Base-by-base conservation (phyloP, 2,329 filamentous ascomycete genomes). In the Zarea fungicola region DNA sequence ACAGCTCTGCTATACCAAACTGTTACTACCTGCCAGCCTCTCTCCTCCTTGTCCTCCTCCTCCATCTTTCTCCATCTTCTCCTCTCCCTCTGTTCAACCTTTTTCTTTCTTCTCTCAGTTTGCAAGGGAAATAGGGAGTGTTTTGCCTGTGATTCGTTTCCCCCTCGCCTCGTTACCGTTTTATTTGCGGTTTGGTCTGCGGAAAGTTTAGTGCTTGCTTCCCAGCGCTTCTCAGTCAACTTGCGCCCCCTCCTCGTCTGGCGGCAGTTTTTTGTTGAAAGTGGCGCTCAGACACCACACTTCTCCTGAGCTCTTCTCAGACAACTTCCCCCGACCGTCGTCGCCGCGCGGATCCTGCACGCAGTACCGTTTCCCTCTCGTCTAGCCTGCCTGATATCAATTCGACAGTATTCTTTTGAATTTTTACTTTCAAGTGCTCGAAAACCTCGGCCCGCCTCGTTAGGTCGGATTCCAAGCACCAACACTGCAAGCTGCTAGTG, bases 231-330 rank as follows among this genome's bases (percentile, higher is more conserved):
- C n/a, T 13, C 42, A 25, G n/a, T n/a, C n/a, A 28, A 22, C 21
- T n/a, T 16, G 10, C 10, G 18, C 31, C 43, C 23, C 19, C 25
- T 35, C 29, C 31, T 39, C 35, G 18, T n/a, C 18, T 26, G 14
- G 10, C 35, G 14, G 32, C 42, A 37, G 32, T 48, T 48, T 48
- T 46, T 40, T 31, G 11, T 16, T 42, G 39, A 8, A 21, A 42
- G 28, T 42, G 37, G 45, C 37, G 36, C 45, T 48, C 45, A 48
- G 45, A 48, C 45, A 8, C 28, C n/a, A n/a, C n/a, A 47, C 45
- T 26, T 48, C 45, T 48, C 45, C 45, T 48, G 36, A 48, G 37
- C 45, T 34, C 35, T 36, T 21, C 21, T 22, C 28, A 48, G 26
- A 18, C 45, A 34, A 48, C 16, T 16, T 42, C 37, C 32, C 37